A percentile compares a stretch with the other conserved stretches of the same genome.
Evolutionary conservation across 345 rosid species (phyloP).

Genomic region (Triadica sebifera): DNA sequence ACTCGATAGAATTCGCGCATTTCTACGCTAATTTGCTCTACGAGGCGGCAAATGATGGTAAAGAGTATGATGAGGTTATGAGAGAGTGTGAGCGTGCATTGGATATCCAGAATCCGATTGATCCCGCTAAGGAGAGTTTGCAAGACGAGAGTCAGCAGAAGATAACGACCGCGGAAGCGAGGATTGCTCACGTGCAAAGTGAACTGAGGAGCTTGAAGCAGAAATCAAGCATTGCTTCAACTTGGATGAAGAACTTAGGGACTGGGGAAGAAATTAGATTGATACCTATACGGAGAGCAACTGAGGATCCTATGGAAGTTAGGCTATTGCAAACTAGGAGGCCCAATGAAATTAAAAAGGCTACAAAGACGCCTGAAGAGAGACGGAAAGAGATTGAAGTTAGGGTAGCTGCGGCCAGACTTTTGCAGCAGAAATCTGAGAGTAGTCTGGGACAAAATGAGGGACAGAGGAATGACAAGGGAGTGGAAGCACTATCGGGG

Average conservation of each 20-base stretch:
- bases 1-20: slow-evolving; percentile 77
- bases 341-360: slow-evolving; percentile 92
- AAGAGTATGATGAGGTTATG: slow-evolving; percentile 79
- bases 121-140: slow-evolving; percentile 87
- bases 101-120: slow-evolving; percentile 64
- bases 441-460: slow-evolving; percentile 29
- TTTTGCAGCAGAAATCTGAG: slow-evolving; percentile 83
- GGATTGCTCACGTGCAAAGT: slow-evolving; percentile 71
- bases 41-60: slow-evolving; percentile 75
- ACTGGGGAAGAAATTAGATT: slow-evolving; percentile 80
- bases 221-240: slow-evolving; percentile 64
- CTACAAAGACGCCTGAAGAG: slow-evolving; percentile 87
- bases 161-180: slow-evolving; percentile 58
- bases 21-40: slow-evolving; percentile 82
- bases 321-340: slow-evolving; percentile 67
- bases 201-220: slow-evolving; percentile 75
- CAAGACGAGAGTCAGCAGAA: slow-evolving; percentile 87
- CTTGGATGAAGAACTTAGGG: slow-evolving; percentile 82
- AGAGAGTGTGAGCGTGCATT: slow-evolving; percentile 84
- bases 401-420: slow-evolving; percentile 83
- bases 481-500: slow-evolving; percentile 40
- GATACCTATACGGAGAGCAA: slow-evolving; percentile 62
- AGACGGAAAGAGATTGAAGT: slow-evolving; percentile 94
- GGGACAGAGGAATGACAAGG: slow-evolving; percentile 47
- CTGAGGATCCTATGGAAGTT: slow-evolving; percentile 89